Percentiles rank a stretch among this genome's conserved stretches.
phyloP scores from a whole-genome alignment of 1,284 basidiomycete genomes.

The Termitomyces sp. region DNA sequence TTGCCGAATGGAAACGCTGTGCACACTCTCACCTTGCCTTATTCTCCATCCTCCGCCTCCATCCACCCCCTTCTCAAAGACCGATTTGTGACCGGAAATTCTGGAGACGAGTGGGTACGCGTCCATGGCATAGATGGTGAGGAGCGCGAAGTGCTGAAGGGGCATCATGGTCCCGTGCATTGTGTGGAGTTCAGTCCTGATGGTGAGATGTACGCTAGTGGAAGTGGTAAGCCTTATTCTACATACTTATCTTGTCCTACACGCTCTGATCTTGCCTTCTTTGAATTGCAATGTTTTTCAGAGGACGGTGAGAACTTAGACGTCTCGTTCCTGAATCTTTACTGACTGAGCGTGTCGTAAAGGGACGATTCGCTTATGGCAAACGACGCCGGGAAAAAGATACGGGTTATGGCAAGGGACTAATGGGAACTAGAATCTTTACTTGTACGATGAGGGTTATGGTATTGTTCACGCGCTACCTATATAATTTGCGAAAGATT shows the following conservation, averaged over 20 bases:
- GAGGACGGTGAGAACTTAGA: slow-evolving; percentile 58
- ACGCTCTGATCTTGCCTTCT: slow-evolving; percentile 7
- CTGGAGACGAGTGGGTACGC: slow-evolving; percentile 92
- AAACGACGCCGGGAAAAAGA: slow-evolving; percentile 87
- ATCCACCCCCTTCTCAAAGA: slow-evolving; percentile 88
- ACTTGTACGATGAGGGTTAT: slow-evolving; percentile 13
- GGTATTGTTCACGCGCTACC: slow-evolving; percentile 2
- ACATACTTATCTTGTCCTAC: slow-evolving; percentile 5
- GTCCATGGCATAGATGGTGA: slow-evolving; percentile 89
- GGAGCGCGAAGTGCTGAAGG: slow-evolving; percentile 90
- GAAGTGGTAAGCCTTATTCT: slow-evolving; percentile 66
- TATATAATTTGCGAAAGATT: slow-evolving; percentile 9
- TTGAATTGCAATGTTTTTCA: slow-evolving; percentile 23
- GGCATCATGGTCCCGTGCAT: slow-evolving; percentile 96
- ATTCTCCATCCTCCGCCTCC: slow-evolving; percentile 86
- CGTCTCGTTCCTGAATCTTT: not conserved
- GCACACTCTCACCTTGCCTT: slow-evolving; percentile 69
- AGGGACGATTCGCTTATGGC: slow-evolving; percentile 95
- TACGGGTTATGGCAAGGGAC: slow-evolving; percentile 90
- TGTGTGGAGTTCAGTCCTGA: slow-evolving; percentile 94
- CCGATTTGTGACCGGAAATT: slow-evolving; percentile 90
- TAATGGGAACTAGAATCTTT: slow-evolving; percentile 38
- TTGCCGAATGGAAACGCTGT: slow-evolving; percentile 52
- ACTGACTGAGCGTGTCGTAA: slow-evolving; percentile 4
- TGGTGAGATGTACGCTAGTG: slow-evolving; percentile 97